Percentiles rank a stretch among this genome's conserved stretches.
Conservation (phyloP, 768 basidiomycete genomes). For the Russula earlei region DNA sequence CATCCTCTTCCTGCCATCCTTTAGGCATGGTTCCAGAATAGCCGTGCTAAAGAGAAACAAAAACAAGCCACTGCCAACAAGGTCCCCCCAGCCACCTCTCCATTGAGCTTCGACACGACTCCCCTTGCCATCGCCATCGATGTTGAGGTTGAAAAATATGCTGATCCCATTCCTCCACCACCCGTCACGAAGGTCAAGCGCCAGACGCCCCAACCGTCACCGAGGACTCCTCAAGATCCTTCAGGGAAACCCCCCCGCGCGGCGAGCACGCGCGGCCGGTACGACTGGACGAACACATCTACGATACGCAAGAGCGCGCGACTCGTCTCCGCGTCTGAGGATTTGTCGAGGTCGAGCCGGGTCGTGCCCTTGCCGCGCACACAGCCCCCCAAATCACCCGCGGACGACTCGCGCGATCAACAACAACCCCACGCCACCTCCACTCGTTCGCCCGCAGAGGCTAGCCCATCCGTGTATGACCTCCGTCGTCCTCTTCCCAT, state of each 20-base stretch:
- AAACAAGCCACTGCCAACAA: constrained; percentile 24
- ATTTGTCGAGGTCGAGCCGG: no score
- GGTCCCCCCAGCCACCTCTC: not conserved
- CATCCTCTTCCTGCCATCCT: constrained; percentile 3
- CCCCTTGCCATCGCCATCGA: no score
- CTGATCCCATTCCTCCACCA: not conserved
- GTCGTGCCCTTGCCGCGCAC: no score
- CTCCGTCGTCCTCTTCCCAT: constrained; percentile 17
- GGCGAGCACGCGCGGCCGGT: no score
- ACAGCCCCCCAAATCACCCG: not conserved
- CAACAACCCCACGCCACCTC: not conserved
- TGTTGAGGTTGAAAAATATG: no score
- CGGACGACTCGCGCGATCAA: constrained; percentile 1
- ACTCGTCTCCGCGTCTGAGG: no score
- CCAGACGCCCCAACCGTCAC: constrained; percentile 16
- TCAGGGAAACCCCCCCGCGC: constrained; percentile 15
- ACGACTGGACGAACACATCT: no score
- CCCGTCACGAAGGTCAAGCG: constrained; percentile 16
- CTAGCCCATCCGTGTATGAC: constrained; percentile 4
- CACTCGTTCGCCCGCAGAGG: constrained; percentile 5
- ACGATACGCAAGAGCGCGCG: no score
- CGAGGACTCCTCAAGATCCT: not conserved
- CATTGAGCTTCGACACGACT: not conserved
- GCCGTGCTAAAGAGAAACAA: constrained; percentile 85
- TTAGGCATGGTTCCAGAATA: constrained; percentile 88